Evolutionary conservation across 805 yeast species (phyloP), one percentile per base, ranked within the genome.

Genomic region (Hanseniaspora guilliermondii): DNA sequence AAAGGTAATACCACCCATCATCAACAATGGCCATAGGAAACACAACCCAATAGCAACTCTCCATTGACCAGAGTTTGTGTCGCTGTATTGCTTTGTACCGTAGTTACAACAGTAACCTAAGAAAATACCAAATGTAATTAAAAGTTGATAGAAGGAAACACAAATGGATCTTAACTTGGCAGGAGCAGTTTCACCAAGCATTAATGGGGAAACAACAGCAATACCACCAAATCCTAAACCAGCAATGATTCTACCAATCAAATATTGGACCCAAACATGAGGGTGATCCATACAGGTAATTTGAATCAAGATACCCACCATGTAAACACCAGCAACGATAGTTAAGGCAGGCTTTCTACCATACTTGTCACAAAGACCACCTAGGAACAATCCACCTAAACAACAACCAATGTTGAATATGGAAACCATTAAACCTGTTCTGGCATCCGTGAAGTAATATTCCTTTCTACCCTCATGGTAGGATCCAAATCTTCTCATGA

Each of bases 211-310:
- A 54, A 82, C 73, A 41, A 87, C 87, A 47, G 91, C 80, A 47
- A 85, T 75, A 56, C 80, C 78, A 60, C 95, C 95, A 56, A 86
- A 87, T 55, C 85, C 85, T 14, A 84, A 60, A 56, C 95, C 96
- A 39, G 87, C 78, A 73, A 74, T 60, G 49, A 64, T 77, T 70
- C 88, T 75, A 42, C 88, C 88, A 60, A 83, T 74, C 61, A 80
- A 77, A 62, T 77, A 77, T 69, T 83, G 88, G 67, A 79, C 81
- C 88, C 88, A 83, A 55, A 74, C 71, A 58, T 67, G 58, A 27
- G 21, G 21, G 24, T 27, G 47, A 4, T 44, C 25, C 39, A 58
- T 55, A 14, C 72, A 65, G 17, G 87, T 74, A 56, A 83, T 83
- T 69, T 82, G 87, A 57, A 83, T 76, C 52, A 80, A 65, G 55